These are phyloP conservation scores for Ambrosiella beaveri DNA, from an alignment of 2,329 filamentous ascomycete genomes.

Conservation along the genomic window DNA sequence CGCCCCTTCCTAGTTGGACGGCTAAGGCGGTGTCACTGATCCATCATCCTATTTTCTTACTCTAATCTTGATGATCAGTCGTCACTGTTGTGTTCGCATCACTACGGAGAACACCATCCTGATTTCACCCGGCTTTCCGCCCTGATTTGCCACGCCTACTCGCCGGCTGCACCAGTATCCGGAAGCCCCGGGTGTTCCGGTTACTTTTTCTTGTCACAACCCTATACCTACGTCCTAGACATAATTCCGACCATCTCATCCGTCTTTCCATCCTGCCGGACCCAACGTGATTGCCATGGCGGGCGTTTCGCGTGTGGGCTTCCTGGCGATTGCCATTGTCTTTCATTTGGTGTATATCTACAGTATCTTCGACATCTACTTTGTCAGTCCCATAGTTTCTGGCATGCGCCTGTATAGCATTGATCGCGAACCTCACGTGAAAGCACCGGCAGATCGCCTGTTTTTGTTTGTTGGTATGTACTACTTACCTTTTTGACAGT, in stretches of 20 bases:
- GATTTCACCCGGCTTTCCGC: too few species aligned
- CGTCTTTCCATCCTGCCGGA: background rate
- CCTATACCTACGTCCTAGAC: background rate
- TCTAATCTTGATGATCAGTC: too few species aligned
- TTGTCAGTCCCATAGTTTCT: slow-evolving; percentile 90
- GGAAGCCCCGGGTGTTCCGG: too few species aligned
- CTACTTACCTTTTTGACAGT: background rate
- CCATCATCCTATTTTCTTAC: too few species aligned
- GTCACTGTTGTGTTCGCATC: too few species aligned
- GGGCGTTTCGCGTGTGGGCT: slow-evolving; percentile 47
- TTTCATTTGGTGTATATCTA: slow-evolving; percentile 90
- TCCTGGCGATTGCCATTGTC: slow-evolving; percentile 71
- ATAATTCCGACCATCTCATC: background rate
- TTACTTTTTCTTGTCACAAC: too few species aligned
- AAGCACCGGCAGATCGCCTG: slow-evolving; percentile 73
- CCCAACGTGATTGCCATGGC: slow-evolving; percentile 6
- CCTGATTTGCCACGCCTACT: too few species aligned
- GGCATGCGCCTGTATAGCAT: slow-evolving; percentile 76
- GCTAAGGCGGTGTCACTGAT: too few species aligned
- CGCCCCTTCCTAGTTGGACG: background rate
- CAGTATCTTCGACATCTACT: slow-evolving; percentile 98
- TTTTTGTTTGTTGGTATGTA: slow-evolving; percentile 74
- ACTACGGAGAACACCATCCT: too few species aligned
- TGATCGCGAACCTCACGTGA: slow-evolving; percentile 37
- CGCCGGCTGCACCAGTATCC: too few species aligned